Base-by-base conservation (phyloP, 2,329 filamentous ascomycete genomes). In the Epichloe sibirici region DNA sequence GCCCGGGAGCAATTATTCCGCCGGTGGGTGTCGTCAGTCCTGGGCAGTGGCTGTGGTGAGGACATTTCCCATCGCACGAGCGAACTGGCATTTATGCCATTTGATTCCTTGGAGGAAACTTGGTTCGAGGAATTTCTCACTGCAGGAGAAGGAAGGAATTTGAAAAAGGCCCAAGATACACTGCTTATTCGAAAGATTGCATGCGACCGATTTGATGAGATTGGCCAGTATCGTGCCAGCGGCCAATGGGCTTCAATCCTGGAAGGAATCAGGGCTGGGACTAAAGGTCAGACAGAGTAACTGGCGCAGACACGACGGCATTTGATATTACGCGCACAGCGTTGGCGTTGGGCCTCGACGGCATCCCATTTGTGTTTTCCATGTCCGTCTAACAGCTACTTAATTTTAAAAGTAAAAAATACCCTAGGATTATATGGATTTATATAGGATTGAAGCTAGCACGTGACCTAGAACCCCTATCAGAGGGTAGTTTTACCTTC, bases 71-170 rank as follows among this genome's bases (percentile, higher is more conserved):
- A 75, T 15, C 77, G 79, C 17, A 81, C 82, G 0, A 77, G 81
- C 45, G 85, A 91, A 64, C 73, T 94, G 0, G 77, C 88, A 8
- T 83, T 84, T 55, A 68, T 91, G 56, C 86, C 88, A 0, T 78
- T 94, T n/a, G 81, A 81, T 53, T 65, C 72, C 1, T 71, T 78
- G 17, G 89, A 95, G 63, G 86, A 90, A 63, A 64, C 63, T 4
- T 91, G 86, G 85, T 81, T 94, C 56, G 81, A 85, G 58, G 78
- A 85, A 28, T 85, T 78, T 53, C 70, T 94, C 39, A 73, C 79
- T 0, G 71, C 73, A 4, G 84, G 85, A 11, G 79, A 81, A 45
- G 86, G 85, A 2, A 81, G 80, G 61, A 76, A 72, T 43, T 69
- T 85, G 7, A 80, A 77, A 57, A 79, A 78, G 25, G 82, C 85